Evolutionary conservation across 768 basidiomycete genomes (phyloP), one percentile per base, ranked within the genome.

Genomic region (Hemileccinum impolitum): DNA sequence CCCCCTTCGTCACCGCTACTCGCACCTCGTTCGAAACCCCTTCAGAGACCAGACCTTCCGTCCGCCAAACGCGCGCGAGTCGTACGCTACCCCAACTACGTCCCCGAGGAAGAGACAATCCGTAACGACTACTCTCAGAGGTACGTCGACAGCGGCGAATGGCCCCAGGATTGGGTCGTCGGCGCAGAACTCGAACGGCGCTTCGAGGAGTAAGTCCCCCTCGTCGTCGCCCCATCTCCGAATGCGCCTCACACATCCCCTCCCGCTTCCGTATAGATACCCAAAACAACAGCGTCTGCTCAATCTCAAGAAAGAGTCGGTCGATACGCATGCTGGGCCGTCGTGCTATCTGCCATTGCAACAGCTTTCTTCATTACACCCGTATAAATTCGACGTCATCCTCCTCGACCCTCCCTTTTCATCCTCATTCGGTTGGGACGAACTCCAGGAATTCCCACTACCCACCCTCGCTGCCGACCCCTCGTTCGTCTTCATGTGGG

Each of bases 401-500:
- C 80, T 97, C 47, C 79, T 98, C 35, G 90, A 93, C 63, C 95
- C 94, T 0, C 91, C 93, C 0, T 90, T 87, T 64, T 89, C 86
- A 0, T 88, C 90, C 1, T 82, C 86, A 0, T 91, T 90, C 60
- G 79, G 85, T 5, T 97, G 91, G 91, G 83, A 87, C 34, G 76
- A 89, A 34, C 81, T 95, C 8, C 82, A 89, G 43, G 80, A 85
- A 25, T 73, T 98, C 0, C 92, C 93, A 0, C 75, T 98, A 35
- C 83, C 91, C 3, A 71, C 79, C 19, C 77, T 96, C 28, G 89
- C 92, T 0, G 86, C 90, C 0, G 95, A 95, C 58, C 95, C 94
- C 0, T 87, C 87, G 19, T 99, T 97, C 59, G 77, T 98, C 12
- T 94, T 95, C 65, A 74, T 99, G 47, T 98, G 95, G 95, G 93